Conservation (phyloP, 768 basidiomycete species). For the Cytidiella melzeri region DNA sequence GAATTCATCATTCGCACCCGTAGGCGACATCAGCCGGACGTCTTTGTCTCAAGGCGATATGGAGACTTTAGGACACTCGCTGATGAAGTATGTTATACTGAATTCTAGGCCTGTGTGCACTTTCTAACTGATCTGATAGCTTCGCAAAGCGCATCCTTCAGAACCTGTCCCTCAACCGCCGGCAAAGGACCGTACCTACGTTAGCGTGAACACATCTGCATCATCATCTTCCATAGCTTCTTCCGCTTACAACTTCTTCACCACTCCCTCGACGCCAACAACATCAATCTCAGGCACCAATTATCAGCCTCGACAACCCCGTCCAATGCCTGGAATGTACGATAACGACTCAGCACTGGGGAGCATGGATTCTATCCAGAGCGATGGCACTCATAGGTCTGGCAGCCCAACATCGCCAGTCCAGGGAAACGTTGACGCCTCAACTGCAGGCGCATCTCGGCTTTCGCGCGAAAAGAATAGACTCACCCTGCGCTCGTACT, state of each 20-base stretch:
- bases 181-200: constrained; percentile 77
- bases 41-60: constrained; percentile 88
- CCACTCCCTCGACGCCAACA: not conserved
- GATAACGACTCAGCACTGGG: constrained; percentile 4
- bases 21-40: constrained; percentile 62
- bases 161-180: constrained; percentile 80
- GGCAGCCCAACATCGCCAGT: constrained; percentile 17
- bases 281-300: constrained; percentile 1
- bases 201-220: constrained; percentile 35
- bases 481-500: constrained; percentile 86
- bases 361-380: constrained; percentile 22
- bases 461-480: constrained; percentile 92
- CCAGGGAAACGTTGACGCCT: not conserved
- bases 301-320: constrained; percentile 3
- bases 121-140: constrained; percentile 37
- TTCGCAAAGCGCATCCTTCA: constrained; percentile 82
- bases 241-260: constrained; percentile 2
- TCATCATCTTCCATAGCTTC: constrained; percentile 18
- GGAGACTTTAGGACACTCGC: constrained; percentile 92
- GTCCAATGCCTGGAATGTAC: constrained; percentile 12
- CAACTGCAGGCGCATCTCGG: constrained; percentile 26
- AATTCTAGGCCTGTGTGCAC: not conserved
- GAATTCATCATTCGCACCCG: constrained; percentile 94
- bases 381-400: constrained; percentile 4
- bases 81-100: constrained; percentile 53